Evolutionary conservation across 805 yeast genomes (phyloP).

Genomic region (Schwanniomyces polymorphus): DNA sequence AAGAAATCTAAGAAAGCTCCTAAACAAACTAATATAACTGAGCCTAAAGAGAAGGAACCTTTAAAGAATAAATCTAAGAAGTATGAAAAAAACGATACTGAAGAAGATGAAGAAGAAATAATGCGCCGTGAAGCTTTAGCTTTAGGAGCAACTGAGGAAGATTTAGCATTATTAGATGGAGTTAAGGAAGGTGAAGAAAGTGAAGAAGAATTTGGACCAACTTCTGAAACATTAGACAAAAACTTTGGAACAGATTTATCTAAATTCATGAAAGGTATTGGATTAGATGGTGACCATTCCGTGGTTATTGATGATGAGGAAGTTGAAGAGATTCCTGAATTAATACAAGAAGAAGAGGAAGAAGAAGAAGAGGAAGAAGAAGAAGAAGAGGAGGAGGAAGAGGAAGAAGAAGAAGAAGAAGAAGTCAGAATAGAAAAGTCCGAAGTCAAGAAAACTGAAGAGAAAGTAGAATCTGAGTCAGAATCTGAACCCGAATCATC

Average conservation of each 20-base stretch:
- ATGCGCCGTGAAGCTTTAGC: constrained; percentile 74
- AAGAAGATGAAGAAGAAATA: constrained; percentile 9
- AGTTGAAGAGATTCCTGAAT: constrained; percentile 26
- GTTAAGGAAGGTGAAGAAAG: constrained; percentile 52
- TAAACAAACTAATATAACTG: constrained; percentile 10
- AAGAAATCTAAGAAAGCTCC: constrained; percentile 14
- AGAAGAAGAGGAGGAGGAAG: no score
- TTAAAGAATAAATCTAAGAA: constrained; percentile 15
- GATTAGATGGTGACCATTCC: constrained; percentile 47
- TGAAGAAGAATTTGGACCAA: constrained; percentile 51
- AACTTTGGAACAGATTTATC: constrained; percentile 54
- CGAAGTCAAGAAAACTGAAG: constrained; percentile 18
- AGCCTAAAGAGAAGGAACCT: constrained; percentile 5
- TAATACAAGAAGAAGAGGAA: constrained; percentile 29
- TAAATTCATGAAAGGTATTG: constrained; percentile 65
- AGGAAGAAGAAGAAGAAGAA: constrained; percentile 36
- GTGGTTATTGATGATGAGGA: constrained; percentile 29
- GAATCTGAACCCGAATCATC: constrained; percentile 9
- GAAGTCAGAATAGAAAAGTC: constrained; percentile 27
- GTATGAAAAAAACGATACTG: constrained; percentile 8
- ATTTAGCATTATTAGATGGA: constrained; percentile 61
- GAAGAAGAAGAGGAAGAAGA: constrained; percentile 39
- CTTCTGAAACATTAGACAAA: constrained; percentile 39
- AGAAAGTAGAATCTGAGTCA: constrained; percentile 10
- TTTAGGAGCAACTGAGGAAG: constrained; percentile 86